Percentiles rank a stretch among this genome's conserved stretches.
Evolutionary conservation across 306 rosid species (phyloP).

Genomic region (Rosa rugosa): DNA sequence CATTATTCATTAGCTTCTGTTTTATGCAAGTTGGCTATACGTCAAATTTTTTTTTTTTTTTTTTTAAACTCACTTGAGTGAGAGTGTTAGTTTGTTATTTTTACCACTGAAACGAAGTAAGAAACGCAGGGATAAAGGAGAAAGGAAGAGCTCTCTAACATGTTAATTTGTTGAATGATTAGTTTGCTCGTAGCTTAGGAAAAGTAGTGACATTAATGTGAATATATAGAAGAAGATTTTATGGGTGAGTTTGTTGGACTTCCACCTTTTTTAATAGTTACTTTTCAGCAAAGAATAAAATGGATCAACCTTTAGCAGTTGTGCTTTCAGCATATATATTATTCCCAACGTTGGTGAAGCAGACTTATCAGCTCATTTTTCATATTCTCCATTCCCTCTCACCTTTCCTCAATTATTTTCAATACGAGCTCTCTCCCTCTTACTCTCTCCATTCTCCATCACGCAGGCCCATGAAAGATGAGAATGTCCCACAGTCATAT

Average conservation of each 20-base stretch:
- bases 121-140: too few species aligned
- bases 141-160: too few species aligned
- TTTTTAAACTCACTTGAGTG: too few species aligned
- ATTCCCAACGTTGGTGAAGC: neutral
- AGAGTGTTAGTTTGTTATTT: too few species aligned
- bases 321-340: neutral
- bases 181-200: neutral
- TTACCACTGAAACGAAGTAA: too few species aligned
- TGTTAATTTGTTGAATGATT: neutral
- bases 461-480: slow-evolving; percentile 7
- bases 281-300: neutral
- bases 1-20: too few species aligned
- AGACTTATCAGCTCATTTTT: neutral
- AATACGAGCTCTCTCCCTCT: neutral
- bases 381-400: neutral
- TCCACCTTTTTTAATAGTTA: neutral
- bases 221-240: neutral
- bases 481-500: slow-evolving; percentile 32
- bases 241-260: neutral
- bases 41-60: too few species aligned
- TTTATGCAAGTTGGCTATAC: too few species aligned
- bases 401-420: neutral
- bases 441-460: neutral
- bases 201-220: neutral
- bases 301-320: neutral